Evolutionary conservation across 805 yeast species (phyloP).

Genomic region (Clavispora phyllophila): DNA sequence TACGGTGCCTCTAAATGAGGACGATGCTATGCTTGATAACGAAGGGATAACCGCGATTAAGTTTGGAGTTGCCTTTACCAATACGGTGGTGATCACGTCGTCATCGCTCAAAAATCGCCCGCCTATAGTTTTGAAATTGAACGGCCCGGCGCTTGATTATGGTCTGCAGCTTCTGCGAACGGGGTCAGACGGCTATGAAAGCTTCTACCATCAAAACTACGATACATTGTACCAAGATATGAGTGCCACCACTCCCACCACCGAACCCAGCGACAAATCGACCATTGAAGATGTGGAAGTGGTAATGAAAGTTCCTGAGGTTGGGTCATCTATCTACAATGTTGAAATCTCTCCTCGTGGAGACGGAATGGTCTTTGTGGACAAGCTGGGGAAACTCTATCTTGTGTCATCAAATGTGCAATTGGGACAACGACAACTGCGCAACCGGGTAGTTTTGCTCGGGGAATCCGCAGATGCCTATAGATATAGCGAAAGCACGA

Average conservation of each 20-base stretch:
- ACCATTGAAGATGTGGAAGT: constrained; percentile 27
- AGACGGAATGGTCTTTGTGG: constrained; percentile 77
- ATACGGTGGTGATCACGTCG: constrained; percentile 33
- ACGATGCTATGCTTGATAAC: constrained; percentile 50
- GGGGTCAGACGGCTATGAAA: background rate
- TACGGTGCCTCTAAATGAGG: constrained; percentile 6
- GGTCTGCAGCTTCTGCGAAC: constrained; percentile 1
- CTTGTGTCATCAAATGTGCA: constrained; percentile 51
- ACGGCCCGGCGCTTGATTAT: constrained; percentile 47
- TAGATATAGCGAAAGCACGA: constrained; percentile 71
- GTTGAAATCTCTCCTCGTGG: constrained; percentile 79
- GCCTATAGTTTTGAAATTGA: constrained; percentile 27
- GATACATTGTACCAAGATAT: constrained; percentile 1
- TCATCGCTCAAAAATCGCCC: constrained; percentile 33
- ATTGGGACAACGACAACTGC: constrained; percentile 13
- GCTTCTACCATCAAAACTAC: background rate
- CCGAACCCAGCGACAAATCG: constrained; percentile 7
- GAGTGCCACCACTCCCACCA: background rate
- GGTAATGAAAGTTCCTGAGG: constrained; percentile 60
- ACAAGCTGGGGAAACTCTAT: constrained; percentile 71
- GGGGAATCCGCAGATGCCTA: constrained; percentile 78
- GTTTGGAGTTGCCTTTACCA: constrained; percentile 40
- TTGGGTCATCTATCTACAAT: constrained; percentile 74
- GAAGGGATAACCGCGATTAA: constrained; percentile 85
- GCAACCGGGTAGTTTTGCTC: constrained; percentile 56